Percentiles rank a stretch among this genome's conserved stretches.
Conservation (phyloP, 2,329 filamentous ascomycete genomes). For the Thelonectria discophora region DNA sequence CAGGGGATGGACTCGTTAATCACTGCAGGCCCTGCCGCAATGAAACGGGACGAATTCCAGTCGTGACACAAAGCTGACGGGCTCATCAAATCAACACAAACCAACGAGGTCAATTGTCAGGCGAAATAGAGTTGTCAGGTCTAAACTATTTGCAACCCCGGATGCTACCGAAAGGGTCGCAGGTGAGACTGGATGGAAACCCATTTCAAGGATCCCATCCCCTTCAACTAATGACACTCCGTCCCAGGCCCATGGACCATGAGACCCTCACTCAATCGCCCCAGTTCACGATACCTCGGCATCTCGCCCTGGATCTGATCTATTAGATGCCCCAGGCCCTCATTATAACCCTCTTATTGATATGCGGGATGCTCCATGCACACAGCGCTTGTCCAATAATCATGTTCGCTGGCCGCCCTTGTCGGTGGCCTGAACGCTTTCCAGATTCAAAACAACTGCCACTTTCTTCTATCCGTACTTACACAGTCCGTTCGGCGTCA, state of each 20-base stretch:
- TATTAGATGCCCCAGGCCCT: not conserved
- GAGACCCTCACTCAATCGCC: not conserved
- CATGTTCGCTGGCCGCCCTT: not conserved
- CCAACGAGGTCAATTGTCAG: not conserved
- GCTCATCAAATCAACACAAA: no score
- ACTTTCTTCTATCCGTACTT: not conserved
- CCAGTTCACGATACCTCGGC: not conserved
- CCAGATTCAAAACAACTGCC: not conserved
- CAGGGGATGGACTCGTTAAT: no score
- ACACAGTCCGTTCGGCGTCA: conserved; percentile 6
- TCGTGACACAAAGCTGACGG: no score
- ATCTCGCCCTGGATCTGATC: not conserved
- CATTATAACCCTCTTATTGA: no score
- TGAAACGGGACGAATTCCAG: no score
- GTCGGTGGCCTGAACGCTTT: not conserved
- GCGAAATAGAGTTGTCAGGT: conserved; percentile 11
- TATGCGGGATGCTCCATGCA: not conserved
- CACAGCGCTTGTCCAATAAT: conserved; percentile 1
- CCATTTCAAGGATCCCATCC: conserved; percentile 1
- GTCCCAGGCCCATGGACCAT: no score
- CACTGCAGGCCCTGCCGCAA: no score
- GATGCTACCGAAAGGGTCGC: not conserved
- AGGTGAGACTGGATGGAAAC: not conserved
- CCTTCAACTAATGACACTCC: not conserved
- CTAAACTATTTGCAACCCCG: not conserved